Evolutionary conservation across 2,329 filamentous ascomycete species (phyloP).

Genomic region (Sporothrix mexicana): DNA sequence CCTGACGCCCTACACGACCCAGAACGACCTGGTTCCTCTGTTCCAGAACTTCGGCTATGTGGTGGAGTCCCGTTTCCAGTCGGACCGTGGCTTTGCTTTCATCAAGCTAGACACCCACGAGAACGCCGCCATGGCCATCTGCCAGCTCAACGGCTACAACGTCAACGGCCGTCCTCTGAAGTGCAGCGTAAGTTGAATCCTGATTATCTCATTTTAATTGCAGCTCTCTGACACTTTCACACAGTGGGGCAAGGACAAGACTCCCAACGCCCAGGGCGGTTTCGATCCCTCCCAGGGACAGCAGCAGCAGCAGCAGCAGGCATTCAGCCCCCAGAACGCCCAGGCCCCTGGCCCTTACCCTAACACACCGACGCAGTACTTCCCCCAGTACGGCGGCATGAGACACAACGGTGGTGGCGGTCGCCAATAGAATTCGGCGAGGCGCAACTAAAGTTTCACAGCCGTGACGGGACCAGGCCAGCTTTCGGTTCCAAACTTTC

Average conservation of each 20-base stretch:
- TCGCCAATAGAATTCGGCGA: constrained; percentile 61
- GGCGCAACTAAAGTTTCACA: neutral
- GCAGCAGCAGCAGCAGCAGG: constrained; percentile 53
- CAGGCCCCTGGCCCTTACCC: constrained; percentile 72
- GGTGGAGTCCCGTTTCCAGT: constrained; percentile 96
- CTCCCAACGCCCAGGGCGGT: constrained; percentile 71
- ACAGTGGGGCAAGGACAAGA: constrained; percentile 99
- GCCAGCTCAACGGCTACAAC: constrained; percentile 96
- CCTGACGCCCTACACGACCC: constrained; percentile 91
- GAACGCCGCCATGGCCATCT: constrained; percentile 97
- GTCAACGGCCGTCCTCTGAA: constrained; percentile 96
- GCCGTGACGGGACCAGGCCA: neutral
- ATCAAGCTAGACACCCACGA: constrained; percentile 99
- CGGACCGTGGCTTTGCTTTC: constrained; percentile 96
- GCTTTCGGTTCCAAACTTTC: too few species aligned
- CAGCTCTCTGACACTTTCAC: constrained; percentile 18
- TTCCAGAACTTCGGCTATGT: constrained; percentile 99
- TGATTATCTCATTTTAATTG: neutral
- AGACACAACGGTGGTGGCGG: constrained; percentile 51
- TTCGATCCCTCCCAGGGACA: constrained; percentile 71
- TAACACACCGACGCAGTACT: constrained; percentile 80
- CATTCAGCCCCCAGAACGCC: constrained; percentile 74
- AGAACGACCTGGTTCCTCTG: constrained; percentile 93
- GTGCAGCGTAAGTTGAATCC: constrained; percentile 85
- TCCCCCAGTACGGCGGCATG: constrained; percentile 76